A percentile compares a stretch with the other conserved stretches of the same genome.
Evolutionary conservation across 768 basidiomycete genomes (phyloP).

Genomic region (Epithele typhae): DNA sequence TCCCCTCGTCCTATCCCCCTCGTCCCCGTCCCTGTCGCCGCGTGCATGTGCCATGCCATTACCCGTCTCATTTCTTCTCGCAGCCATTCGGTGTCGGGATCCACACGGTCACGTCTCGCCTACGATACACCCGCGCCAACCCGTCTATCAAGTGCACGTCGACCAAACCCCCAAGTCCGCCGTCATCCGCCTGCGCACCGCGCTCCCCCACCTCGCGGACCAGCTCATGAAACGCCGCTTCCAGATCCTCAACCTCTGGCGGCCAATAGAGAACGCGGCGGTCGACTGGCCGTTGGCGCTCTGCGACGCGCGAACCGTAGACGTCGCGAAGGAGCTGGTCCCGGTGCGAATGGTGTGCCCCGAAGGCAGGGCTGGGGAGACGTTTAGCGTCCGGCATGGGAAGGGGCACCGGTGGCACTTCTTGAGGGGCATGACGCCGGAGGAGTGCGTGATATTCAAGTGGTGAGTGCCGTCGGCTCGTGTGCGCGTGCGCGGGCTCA

Average conservation of each 20-base stretch:
- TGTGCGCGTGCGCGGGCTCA: too few species aligned
- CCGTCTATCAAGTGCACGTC: too few species aligned
- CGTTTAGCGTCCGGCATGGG: constrained; percentile 22
- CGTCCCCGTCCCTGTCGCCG: too few species aligned
- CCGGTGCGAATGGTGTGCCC: constrained; percentile 26
- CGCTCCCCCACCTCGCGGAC: constrained; percentile 36
- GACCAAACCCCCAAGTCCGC: too few species aligned
- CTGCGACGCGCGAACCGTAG: constrained; percentile 31
- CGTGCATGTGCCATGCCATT: too few species aligned
- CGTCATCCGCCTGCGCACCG: constrained; percentile 8
- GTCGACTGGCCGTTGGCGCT: constrained; percentile 32
- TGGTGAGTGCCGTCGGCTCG: too few species aligned
- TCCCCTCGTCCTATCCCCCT: too few species aligned
- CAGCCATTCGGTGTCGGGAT: too few species aligned
- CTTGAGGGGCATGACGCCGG: constrained; percentile 27
- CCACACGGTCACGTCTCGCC: too few species aligned
- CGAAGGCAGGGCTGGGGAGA: constrained; percentile 18
- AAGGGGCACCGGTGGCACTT: constrained; percentile 23
- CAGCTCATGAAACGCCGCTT: constrained; percentile 33
- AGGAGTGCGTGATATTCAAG: constrained; percentile 34
- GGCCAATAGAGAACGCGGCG: constrained; percentile 31
- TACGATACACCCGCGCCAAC: too few species aligned
- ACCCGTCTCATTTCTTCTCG: too few species aligned
- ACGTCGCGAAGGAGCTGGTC: constrained; percentile 29
- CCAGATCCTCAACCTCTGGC: constrained; percentile 39